These are phyloP conservation scores for Zelonia costaricensis DNA, from an alignment of 208 protist species.

Conservation along the genomic window DNA sequence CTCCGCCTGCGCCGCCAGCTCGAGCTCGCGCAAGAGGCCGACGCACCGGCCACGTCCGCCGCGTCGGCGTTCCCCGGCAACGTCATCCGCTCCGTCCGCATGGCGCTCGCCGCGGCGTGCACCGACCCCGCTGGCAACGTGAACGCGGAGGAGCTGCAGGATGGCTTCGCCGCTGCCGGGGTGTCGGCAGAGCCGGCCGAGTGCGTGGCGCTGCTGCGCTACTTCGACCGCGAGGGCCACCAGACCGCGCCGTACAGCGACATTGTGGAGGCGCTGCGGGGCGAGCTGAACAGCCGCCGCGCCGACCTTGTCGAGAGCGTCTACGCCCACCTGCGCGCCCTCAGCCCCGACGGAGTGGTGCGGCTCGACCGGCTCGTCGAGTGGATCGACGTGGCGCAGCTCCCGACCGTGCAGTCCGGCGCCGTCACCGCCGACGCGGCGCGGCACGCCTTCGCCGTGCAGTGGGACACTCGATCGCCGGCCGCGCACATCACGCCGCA, in stretches of 20 bases:
- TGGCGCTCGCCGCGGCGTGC: conserved; percentile 33
- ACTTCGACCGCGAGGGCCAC: conserved; percentile 56
- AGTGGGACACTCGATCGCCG: conserved; percentile 52
- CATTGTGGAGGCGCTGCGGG: conserved; percentile 69
- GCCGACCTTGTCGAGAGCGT: conserved; percentile 58
- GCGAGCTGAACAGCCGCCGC: conserved; percentile 68
- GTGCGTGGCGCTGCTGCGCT: conserved; percentile 68
- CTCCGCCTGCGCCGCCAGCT: conserved; percentile 71
- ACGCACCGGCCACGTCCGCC: neutral
- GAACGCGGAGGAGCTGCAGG: conserved; percentile 67
- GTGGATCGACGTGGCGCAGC: conserved; percentile 66
- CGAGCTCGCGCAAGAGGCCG: conserved; percentile 36
- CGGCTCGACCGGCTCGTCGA: conserved; percentile 41
- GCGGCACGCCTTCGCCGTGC: conserved; percentile 47
- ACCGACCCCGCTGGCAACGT: conserved; percentile 42
- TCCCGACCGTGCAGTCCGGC: conserved; percentile 46
- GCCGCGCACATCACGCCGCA: conserved; percentile 49
- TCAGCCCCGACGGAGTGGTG: conserved; percentile 52
- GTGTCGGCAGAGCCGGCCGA: conserved; percentile 48
- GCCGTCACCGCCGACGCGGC: conserved; percentile 44
- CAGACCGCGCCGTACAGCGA: conserved; percentile 39
- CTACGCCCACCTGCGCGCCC: conserved; percentile 61
- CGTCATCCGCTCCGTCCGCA: conserved; percentile 56
- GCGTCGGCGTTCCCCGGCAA: conserved; percentile 73
- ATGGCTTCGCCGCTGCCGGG: conserved; percentile 45